These are phyloP conservation scores for Nakazawaea molendinolei DNA, from an alignment of 805 yeast genomes.

Conservation along the genomic window DNA sequence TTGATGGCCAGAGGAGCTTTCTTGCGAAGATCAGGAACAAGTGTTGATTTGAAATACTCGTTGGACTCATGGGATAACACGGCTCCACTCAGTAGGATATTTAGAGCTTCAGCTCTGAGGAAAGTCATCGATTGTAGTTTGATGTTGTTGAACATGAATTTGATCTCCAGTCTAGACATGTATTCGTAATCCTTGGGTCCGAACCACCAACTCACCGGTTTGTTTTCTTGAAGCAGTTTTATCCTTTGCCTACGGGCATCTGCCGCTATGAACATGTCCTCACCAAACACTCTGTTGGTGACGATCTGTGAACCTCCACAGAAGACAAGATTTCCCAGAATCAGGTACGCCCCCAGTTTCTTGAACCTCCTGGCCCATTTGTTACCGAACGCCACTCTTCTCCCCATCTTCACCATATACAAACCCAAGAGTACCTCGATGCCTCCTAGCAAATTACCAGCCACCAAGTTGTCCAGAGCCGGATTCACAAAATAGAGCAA, in stretches of 20 bases:
- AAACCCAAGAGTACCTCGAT: slow-evolving; percentile 21
- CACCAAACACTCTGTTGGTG: slow-evolving; percentile 12
- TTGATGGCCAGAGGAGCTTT: not conserved
- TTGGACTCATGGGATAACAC: not conserved
- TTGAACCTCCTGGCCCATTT: slow-evolving; percentile 2
- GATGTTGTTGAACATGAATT: slow-evolving; percentile 1
- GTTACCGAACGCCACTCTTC: slow-evolving; percentile 11
- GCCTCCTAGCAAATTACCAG: slow-evolving; percentile 20
- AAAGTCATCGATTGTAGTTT: not conserved
- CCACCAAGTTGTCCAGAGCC: slow-evolving; percentile 24
- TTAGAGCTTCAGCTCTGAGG: not conserved
- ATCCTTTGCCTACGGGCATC: slow-evolving; percentile 32
- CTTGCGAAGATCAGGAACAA: slow-evolving; percentile 1
- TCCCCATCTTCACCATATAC: slow-evolving; percentile 11
- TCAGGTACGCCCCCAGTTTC: slow-evolving; percentile 10
- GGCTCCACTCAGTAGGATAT: not conserved
- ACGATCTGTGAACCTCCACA: slow-evolving; percentile 15
- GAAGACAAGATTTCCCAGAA: slow-evolving; percentile 13
- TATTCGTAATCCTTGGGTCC: slow-evolving; percentile 44
- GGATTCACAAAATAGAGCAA: slow-evolving; percentile 15
- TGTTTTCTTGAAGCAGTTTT: slow-evolving; percentile 31
- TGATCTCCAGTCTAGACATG: slow-evolving; percentile 22
- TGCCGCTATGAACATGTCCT: slow-evolving; percentile 17
- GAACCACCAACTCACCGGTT: slow-evolving; percentile 37
- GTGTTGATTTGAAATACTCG: not conserved